A percentile compares a stretch with the other conserved stretches of the same genome.
Evolutionary conservation across 768 basidiomycete genomes (phyloP).

Genomic region (Trametes maxima): DNA sequence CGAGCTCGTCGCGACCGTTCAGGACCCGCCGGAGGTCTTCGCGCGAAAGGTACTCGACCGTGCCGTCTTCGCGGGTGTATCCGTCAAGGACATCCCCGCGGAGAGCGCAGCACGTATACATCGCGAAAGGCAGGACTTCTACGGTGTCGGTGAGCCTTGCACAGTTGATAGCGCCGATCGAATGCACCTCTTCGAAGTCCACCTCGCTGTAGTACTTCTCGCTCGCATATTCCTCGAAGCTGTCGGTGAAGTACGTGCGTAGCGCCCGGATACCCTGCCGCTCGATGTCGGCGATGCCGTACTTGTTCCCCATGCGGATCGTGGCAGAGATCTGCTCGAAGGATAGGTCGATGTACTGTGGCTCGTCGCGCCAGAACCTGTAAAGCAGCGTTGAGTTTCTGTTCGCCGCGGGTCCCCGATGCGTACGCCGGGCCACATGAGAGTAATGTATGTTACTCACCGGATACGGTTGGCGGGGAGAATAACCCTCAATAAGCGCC

Average conservation of each 20-base stretch:
- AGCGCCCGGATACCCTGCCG: not conserved
- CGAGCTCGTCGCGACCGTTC: not conserved
- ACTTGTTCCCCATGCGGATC: conserved; percentile 3
- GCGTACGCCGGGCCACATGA: not conserved
- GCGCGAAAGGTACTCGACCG: not conserved
- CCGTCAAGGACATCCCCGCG: not conserved
- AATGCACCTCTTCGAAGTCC: not conserved
- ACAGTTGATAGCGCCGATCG: conserved; percentile 5
- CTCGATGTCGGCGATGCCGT: not conserved
- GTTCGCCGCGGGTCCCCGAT: not conserved
- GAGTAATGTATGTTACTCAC: not conserved
- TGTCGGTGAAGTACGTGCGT: not conserved
- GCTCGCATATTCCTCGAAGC: not conserved
- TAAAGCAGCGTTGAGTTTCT: not conserved
- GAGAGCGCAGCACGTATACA: not conserved
- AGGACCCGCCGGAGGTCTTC: not conserved
- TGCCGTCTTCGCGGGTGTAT: not conserved
- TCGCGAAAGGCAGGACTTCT: not conserved
- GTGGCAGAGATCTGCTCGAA: not conserved
- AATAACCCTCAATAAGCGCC: not conserved
- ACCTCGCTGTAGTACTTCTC: not conserved
- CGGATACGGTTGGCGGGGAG: not conserved
- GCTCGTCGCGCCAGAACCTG: not conserved
- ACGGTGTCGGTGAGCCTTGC: not conserved
- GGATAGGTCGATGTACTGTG: not conserved